Evolutionary conservation across 768 basidiomycete species (phyloP), one percentile per base, ranked within the genome.

Genomic region (Leccinum rimulosum): DNA sequence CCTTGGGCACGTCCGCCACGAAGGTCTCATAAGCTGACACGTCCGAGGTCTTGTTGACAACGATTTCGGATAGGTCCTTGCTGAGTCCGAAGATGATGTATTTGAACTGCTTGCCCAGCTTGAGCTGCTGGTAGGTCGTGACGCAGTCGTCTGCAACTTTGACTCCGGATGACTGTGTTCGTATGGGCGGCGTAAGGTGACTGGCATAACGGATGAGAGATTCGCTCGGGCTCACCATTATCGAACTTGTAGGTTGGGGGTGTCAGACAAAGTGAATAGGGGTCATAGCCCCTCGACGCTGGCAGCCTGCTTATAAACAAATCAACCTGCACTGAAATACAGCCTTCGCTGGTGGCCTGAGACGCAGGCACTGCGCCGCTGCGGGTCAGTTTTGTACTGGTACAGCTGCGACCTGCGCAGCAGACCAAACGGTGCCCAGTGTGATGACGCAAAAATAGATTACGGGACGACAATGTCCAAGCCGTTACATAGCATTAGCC

Each of bases 41-140:
- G 5, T 68, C 58, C 22, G 85, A 86, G 17, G 75, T 80, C 78
- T 92, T 92, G 58, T 84, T 79, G 48, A 94, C 87, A 64, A 91
- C 67, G 74, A 98, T 89, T 75, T 91, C 82, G n/a, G 83, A 87
- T 61, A 81, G 74, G 53, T 75, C 74, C 15, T 74, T 64, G 77
- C 77, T 88, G 66, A 98, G 75, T 17, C 67, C 77, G 80, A 84
- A 97, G 74, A 94, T 80, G 78, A 98, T 85, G 80, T 91, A 98
- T 73, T 89, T 93, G 76, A 74, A 63, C 75, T 83, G 86, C 81
- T 87, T 67, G 19, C 52, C 48, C 52, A 61, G 57, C 55, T 73
- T 74, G 52, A 73, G 58, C 6, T 62, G 30, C 36, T 58, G 51
- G 59, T 65, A 74, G 1, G 40, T 50, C 2, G 55, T n/a, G 50